Percentiles rank a stretch among this genome's conserved stretches.
Evolutionary conservation across 2,329 filamentous ascomycete genomes (phyloP).

Genomic region (Phyllosticta capitalensis): DNA sequence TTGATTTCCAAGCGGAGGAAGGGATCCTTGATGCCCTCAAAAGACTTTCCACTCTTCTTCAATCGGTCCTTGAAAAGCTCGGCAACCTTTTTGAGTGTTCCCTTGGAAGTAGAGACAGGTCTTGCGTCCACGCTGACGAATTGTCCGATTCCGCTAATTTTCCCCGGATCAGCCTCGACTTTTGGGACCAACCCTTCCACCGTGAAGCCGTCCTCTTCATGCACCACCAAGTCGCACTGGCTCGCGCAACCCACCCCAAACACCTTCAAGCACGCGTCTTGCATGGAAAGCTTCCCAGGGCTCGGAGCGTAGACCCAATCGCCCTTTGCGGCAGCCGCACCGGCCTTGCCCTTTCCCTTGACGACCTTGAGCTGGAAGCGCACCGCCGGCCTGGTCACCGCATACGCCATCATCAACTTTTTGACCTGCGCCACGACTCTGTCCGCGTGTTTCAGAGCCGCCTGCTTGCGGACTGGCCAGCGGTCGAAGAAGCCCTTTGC

Average conservation of each 20-base stretch:
- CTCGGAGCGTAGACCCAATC: slow-evolving; percentile 57
- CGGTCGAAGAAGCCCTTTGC: slow-evolving; percentile 49
- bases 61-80: slow-evolving; percentile 44
- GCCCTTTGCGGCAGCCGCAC: slow-evolving; percentile 13
- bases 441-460: slow-evolving; percentile 46
- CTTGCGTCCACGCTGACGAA: slow-evolving; percentile 62
- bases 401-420: slow-evolving; percentile 53
- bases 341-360: slow-evolving; percentile 38
- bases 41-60: slow-evolving; percentile 17
- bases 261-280: slow-evolving; percentile 53
- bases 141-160: slow-evolving; percentile 33
- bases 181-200: slow-evolving; percentile 52
- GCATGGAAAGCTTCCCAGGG: slow-evolving; percentile 27
- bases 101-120: slow-evolving; percentile 48
- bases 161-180: slow-evolving; percentile 33
- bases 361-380: slow-evolving; percentile 52
- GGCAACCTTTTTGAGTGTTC: slow-evolving; percentile 51
- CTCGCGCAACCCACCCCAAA: slow-evolving; percentile 48
- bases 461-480: slow-evolving; percentile 55
- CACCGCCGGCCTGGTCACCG: slow-evolving; percentile 54
- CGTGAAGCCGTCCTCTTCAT: slow-evolving; percentile 32
- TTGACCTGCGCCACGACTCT: slow-evolving; percentile 51
- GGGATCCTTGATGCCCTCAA: slow-evolving; percentile 36
- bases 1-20: slow-evolving; percentile 57
- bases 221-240: slow-evolving; percentile 41